Evolutionary conservation across 2,329 filamentous ascomycete genomes (phyloP).

Genomic region (Emmonsia crescens): DNA sequence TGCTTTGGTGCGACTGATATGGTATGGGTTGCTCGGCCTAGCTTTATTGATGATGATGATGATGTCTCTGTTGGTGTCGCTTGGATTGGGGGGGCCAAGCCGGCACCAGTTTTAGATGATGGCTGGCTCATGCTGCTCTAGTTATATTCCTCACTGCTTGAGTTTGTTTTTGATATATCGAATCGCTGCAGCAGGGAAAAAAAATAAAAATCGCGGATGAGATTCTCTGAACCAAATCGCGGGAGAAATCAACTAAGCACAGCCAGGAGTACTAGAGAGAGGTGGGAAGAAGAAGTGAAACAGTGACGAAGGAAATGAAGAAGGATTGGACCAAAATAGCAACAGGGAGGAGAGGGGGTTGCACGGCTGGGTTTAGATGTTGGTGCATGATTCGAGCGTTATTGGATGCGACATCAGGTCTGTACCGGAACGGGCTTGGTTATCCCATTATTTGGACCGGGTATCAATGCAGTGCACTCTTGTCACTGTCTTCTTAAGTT

Average conservation of each 20-base stretch:
- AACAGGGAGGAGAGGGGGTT: not conserved
- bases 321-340: not conserved
- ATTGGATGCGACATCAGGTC: not conserved
- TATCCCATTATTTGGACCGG: not conserved
- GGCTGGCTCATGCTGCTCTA: not conserved
- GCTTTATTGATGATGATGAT: not conserved
- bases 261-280: not conserved
- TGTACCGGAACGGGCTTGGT: not conserved
- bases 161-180: not conserved
- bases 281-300: not conserved
- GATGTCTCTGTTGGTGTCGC: not conserved
- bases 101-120: not conserved
- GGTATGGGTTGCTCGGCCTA: constrained; percentile 19
- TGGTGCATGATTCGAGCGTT: not conserved
- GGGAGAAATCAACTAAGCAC: not conserved
- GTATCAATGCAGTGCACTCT: not conserved
- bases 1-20: constrained; percentile 24
- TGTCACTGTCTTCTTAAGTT: not conserved
- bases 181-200: not conserved
- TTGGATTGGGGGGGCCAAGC: not conserved
- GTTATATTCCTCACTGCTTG: not conserved
- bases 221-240: not conserved
- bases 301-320: not conserved
- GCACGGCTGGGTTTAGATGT: not conserved
- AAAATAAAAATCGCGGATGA: too few species aligned